Evolutionary conservation across 768 basidiomycete genomes (phyloP).

Genomic region (button mushroom (Agaricus bisporus)): DNA sequence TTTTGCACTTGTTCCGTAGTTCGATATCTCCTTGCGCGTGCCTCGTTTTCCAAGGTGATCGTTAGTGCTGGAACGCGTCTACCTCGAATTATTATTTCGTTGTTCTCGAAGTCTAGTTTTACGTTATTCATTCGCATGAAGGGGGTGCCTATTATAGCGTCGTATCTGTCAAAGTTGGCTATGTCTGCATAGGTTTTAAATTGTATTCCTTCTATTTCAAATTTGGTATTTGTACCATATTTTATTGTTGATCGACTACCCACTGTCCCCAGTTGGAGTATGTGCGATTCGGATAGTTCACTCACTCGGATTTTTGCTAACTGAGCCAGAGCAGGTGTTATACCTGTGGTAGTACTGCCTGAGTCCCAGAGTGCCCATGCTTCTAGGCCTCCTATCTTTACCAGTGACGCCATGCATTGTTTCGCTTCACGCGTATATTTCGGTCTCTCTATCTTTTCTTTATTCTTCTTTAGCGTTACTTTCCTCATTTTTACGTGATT

Average conservation of each 20-base stretch:
- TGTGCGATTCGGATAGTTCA: not conserved
- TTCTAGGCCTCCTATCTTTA: not conserved
- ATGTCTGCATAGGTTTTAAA: constrained; percentile 23
- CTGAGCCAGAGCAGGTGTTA: not conserved
- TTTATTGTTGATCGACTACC: not conserved
- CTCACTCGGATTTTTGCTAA: not conserved
- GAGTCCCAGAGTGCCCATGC: not conserved
- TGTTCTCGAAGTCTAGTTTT: constrained; percentile 17
- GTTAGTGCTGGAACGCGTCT: not conserved
- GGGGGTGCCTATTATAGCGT: constrained; percentile 28
- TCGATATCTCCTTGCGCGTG: not conserved
- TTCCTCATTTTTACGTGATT: too few relatives aligned
- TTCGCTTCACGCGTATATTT: not conserved
- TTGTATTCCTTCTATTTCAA: not conserved
- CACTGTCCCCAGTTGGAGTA: not conserved
- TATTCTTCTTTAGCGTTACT: not conserved
- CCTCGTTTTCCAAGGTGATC: constrained; percentile 3
- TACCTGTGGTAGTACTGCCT: not conserved
- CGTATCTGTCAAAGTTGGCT: constrained; percentile 29
- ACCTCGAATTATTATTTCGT: constrained; percentile 12
- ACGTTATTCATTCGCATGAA: constrained; percentile 23
- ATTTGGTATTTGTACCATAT: not conserved
- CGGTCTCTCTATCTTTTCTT: not conserved
- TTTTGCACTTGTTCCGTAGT: too few relatives aligned
- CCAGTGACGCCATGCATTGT: not conserved